Conservation (phyloP, 495 filamentous ascomycete genomes). For the Oleoguttula mirabilis region DNA sequence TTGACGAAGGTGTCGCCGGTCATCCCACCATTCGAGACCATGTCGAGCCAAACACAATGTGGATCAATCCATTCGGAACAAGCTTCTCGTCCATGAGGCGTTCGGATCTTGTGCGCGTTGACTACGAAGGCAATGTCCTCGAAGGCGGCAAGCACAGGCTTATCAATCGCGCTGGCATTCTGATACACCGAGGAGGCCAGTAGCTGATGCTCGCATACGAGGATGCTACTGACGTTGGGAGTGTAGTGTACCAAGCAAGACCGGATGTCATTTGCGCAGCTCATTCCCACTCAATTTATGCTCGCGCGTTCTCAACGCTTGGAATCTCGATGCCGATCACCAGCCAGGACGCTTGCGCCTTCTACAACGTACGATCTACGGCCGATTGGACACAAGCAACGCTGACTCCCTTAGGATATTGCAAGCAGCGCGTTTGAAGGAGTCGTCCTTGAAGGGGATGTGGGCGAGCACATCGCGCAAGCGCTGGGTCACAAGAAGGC, state of each 20-base stretch:
- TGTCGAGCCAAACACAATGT: conserved; percentile 27
- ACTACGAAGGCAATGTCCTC: conserved; percentile 51
- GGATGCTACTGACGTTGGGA: no score
- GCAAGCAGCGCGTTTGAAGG: conserved; percentile 55
- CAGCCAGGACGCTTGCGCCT: conserved; percentile 32
- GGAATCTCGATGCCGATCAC: conserved; percentile 57
- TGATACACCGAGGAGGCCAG: conserved; percentile 39
- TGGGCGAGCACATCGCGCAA: conserved; percentile 45
- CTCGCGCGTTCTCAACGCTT: conserved; percentile 52
- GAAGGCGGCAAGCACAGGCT: conserved; percentile 48
- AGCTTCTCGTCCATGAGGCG: conserved; percentile 56
- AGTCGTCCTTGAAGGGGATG: conserved; percentile 55
- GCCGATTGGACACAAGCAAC: neutral
- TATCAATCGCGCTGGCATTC: conserved; percentile 49
- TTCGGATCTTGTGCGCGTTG: conserved; percentile 56
- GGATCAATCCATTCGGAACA: conserved; percentile 70
- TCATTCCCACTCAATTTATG: conserved; percentile 59
- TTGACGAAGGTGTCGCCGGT: conserved; percentile 6
- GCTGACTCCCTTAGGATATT: neutral
- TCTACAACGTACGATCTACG: conserved; percentile 24
- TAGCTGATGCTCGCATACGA: no score
- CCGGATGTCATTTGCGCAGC: conserved; percentile 62
- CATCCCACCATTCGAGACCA: conserved; percentile 16
- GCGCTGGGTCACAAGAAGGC: conserved; percentile 55
- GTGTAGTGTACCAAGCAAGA: conserved; percentile 51